Base-by-base conservation (phyloP, 495 filamentous ascomycete genomes). In the Pseudevernia furfuracea region DNA sequence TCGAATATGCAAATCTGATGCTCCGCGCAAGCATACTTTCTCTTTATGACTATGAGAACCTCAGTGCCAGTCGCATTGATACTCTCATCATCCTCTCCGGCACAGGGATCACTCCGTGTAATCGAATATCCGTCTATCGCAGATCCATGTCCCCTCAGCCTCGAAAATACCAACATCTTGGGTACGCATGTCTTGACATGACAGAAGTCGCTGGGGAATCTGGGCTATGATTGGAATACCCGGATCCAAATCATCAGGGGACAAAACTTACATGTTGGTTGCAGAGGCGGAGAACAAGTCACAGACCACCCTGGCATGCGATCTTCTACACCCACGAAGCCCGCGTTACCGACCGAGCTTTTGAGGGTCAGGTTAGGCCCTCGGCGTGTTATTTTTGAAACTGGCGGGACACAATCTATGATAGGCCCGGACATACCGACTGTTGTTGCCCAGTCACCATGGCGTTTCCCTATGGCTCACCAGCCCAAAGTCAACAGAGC, bases 401-500 rank as follows among this genome's bases (percentile, higher is more conserved):
- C 17, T 32, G 28, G 32, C 8, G 21, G 14, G 15, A 10, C 56
- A 52, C 62, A 32, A 19, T 37, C 25, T 49, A 19, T 5, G 34
- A 56, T n/a, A n/a, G 36, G 11, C 38, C 12, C 44, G 5, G 39
- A 14, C 34, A 19, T 34, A 23, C 30, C 25, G 21, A 43, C 34
- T 30, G 28, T 58, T 39, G 17, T 23, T 23, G n/a, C n/a, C n/a
- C 2, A 43, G 52, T 53, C 46, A 62, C 12, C 60, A 71, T 71
- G 70, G 62, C 70, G 38, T 70, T 70, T 57, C 64, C 68, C 25
- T 66, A 69, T 38, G 48, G 48, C 43, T 46, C 62, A 66, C 41
- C 59, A 49, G 12, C 55, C 38, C 58, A 44, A 48, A 61, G 52
- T 38, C 68, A 67, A 58, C 64, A 64, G 37, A 52, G 44, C 39